Evolutionary conservation across 345 rosid genomes (phyloP), one percentile per base, ranked within the genome.

Genomic region (Adansonia digitata): DNA sequence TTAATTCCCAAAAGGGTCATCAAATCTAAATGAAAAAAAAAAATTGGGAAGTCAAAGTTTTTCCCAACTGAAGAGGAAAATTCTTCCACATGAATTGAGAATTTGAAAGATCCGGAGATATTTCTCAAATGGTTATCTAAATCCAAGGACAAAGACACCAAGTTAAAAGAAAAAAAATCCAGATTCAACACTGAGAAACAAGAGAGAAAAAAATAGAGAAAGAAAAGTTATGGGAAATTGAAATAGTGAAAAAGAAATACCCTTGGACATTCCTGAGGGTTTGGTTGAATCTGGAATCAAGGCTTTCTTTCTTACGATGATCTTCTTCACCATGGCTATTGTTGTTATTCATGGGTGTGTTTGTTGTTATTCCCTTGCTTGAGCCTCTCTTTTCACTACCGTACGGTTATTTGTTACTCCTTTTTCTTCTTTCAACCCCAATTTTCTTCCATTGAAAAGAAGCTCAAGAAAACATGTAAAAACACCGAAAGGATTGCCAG

Each of bases 211-310:
- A 26, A 64, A 17, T 53, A 63, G 51, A 12, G 42, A 75, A 43
- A 15, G 48, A 65, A 37, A 66, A 53, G 65, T 5, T 8, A 63
- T 24, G 48, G 48, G 66, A 14, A 48, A 46, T 17, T 1, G 14
- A 26, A 13, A 51, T 5, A 2, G 34, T 20, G 22, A 40, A 56
- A 57, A 45, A 6, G 27, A 43, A 67, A 45, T 82, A 92, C 98
- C 95, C 97, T 62, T 92, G 97, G 65, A 94, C 97, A 82, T 89
- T 94, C 69, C 88, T 91, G 77, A 94, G 95, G 39, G 97, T 92
- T 52, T 90, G 99, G 77, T 87, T 91, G 90, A 94, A 89, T 82
- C 97, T 83, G 45, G 99, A 90, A 84, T 91, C 97, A 63, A 86
- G 76, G 74, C 85, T 90, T 12, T 86, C 88, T 64, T 78, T 83